phyloP scores from a whole-genome alignment of 768 basidiomycete species.

The Agrocybe pediades region DNA sequence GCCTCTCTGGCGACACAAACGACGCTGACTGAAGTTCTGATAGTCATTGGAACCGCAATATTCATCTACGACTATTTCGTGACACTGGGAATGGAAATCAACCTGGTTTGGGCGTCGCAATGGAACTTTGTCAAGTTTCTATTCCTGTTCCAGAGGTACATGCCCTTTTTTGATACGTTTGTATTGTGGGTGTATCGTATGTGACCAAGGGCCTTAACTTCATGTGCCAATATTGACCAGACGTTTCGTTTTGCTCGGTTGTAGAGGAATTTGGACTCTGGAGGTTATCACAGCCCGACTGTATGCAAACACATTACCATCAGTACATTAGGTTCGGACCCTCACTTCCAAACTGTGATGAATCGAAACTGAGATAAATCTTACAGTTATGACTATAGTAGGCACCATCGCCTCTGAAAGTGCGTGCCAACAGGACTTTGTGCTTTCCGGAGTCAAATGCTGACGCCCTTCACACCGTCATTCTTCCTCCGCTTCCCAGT shows the following conservation, averaged over 20 bases:
- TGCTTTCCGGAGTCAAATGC: background rate
- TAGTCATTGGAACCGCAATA: background rate
- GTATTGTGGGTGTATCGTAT: background rate
- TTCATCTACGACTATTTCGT: constrained; percentile 4
- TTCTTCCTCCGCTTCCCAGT: background rate
- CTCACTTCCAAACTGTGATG: background rate
- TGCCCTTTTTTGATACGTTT: background rate
- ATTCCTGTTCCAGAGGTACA: constrained; percentile 1
- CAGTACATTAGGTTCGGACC: background rate
- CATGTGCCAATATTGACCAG: background rate
- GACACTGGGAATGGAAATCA: constrained; percentile 2
- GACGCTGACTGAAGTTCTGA: too few species aligned
- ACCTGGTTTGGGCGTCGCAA: background rate
- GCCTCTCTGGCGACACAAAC: too few species aligned
- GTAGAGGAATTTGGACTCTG: constrained; percentile 1
- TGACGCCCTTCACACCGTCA: background rate
- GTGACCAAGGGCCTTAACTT: background rate
- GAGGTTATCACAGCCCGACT: background rate
- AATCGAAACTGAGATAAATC: background rate
- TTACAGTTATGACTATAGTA: background rate
- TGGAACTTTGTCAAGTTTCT: constrained; percentile 3
- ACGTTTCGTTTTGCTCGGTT: background rate
- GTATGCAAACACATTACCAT: background rate
- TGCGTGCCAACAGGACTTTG: background rate
- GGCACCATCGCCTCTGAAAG: constrained; percentile 5